Percentiles rank a stretch among this genome's conserved stretches.
Evolutionary conservation across 176 grass and related monocot genomes (phyloP).

Genomic region (Carex kokanica): DNA sequence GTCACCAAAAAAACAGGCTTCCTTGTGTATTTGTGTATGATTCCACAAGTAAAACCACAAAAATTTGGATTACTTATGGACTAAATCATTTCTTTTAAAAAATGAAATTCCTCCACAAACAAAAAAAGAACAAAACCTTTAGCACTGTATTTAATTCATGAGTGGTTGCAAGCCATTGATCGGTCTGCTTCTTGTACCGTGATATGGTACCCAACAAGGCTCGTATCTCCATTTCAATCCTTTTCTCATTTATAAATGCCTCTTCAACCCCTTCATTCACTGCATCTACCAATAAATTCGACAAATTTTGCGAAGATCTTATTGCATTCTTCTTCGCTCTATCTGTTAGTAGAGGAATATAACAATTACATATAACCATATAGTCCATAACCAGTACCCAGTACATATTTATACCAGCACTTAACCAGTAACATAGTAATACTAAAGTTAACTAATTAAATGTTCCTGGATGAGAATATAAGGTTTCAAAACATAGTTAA

Average conservation of each 20-base stretch:
- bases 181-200: constrained; percentile 68
- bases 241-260: constrained; percentile 65
- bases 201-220: constrained; percentile 41
- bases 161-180: constrained; percentile 76
- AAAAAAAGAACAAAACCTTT: constrained; percentile 28
- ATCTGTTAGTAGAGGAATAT: constrained; percentile 25
- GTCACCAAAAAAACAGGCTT: neutral
- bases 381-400: neutral
- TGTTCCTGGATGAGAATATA: too few species aligned
- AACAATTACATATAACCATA: neutral
- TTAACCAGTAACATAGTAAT: neutral
- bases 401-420: neutral
- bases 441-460: too few species aligned
- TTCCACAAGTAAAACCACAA: neutral
- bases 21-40: neutral
- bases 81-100: neutral
- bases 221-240: constrained; percentile 62
- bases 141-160: constrained; percentile 59
- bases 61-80: neutral
- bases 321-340: constrained; percentile 49
- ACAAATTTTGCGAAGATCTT: constrained; percentile 34
- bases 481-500: too few species aligned
- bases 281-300: constrained; percentile 47
- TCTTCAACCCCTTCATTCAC: constrained; percentile 63
- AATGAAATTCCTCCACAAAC: neutral